Evolutionary conservation across 164 flowering plant species (phyloP).

Genomic region (Kingdonia uniflora): DNA sequence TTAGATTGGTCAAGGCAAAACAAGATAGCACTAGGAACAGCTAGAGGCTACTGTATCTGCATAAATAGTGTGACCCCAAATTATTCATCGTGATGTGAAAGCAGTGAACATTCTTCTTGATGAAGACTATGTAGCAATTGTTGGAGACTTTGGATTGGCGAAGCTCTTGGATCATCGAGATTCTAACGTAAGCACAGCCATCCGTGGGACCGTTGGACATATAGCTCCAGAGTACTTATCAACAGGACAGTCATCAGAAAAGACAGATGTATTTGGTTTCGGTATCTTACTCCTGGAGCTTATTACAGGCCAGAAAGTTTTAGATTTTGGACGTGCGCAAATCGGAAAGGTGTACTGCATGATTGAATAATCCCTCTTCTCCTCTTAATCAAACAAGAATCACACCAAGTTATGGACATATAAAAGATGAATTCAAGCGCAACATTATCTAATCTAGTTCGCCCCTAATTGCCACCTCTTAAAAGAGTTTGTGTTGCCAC

Average conservation of each 20-base stretch:
- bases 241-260: conserved; percentile 83
- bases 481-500: no score
- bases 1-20: conserved; percentile 71
- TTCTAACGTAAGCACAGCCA: conserved; percentile 84
- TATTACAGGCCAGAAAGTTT: conserved; percentile 70
- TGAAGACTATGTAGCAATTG: conserved; percentile 81
- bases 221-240: conserved; percentile 85
- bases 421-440: no score
- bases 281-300: conserved; percentile 81
- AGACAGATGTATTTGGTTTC: conserved; percentile 83
- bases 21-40: conserved; percentile 70
- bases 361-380: conserved; percentile 30
- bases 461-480: no score
- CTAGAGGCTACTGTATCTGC: conserved; percentile 76
- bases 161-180: conserved; percentile 81
- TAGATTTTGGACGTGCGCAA: conserved; percentile 65
- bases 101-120: conserved; percentile 83
- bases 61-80: conserved; percentile 84
- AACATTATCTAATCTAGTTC: no score
- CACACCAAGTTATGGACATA: no score
- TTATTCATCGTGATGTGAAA: conserved; percentile 86
- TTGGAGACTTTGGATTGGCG: conserved; percentile 87
- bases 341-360: conserved; percentile 52
- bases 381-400: neutral
- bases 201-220: conserved; percentile 88